Evolutionary conservation across 148 eudicot species (phyloP).

Genomic region (Euryodendron excelsum): DNA sequence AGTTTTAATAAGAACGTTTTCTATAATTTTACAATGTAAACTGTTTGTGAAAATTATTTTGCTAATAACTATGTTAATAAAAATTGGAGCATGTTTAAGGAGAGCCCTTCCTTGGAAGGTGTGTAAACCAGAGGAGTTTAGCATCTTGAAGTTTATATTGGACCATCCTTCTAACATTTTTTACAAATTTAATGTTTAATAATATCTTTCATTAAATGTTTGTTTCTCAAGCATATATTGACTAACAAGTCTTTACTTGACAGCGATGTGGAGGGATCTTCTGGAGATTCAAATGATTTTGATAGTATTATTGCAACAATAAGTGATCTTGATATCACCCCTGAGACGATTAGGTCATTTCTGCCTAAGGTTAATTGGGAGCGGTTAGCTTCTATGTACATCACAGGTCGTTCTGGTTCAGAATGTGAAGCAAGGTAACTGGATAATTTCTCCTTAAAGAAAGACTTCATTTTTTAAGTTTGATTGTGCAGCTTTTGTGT

Average conservation of each 20-base stretch:
- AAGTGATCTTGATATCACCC: conserved; percentile 49
- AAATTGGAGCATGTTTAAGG: neutral
- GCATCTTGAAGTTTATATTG: neutral
- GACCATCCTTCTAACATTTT: neutral
- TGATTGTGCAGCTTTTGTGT: neutral
- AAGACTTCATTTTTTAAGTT: neutral
- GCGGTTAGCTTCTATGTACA: conserved; percentile 54
- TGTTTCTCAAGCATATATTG: neutral
- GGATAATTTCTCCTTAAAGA: neutral
- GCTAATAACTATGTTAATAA: neutral
- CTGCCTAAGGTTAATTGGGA: conserved; percentile 81
- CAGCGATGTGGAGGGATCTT: conserved; percentile 47
- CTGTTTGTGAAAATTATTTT: neutral
- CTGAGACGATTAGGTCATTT: conserved; percentile 56
- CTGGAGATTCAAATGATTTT: conserved; percentile 31
- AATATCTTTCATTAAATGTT: neutral
- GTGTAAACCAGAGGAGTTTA: neutral
- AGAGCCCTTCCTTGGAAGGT: neutral
- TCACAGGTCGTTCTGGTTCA: conserved; percentile 57
- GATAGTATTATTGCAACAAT: conserved; percentile 54
- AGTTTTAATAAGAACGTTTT: neutral
- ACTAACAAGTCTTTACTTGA: neutral
- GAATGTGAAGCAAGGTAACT: conserved; percentile 82
- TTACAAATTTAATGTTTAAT: neutral
- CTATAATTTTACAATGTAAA: conserved; percentile 1